Percentiles rank a stretch among this genome's conserved stretches.
Evolutionary conservation across 2,329 filamentous ascomycete species (phyloP).

Genomic region (Exophiala lecanii-corni): DNA sequence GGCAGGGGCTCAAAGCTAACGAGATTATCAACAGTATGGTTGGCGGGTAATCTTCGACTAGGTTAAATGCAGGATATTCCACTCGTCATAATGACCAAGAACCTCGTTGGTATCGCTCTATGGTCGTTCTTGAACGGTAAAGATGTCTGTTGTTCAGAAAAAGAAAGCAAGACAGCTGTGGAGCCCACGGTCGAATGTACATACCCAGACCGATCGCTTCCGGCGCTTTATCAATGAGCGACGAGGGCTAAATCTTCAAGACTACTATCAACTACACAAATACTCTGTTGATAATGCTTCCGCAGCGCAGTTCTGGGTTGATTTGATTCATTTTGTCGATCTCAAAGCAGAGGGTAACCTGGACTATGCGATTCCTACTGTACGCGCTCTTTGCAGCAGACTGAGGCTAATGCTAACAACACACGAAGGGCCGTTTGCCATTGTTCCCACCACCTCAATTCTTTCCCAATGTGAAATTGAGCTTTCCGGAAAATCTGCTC

Average conservation of each 20-base stretch:
- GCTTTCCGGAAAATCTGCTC: conserved; percentile 75
- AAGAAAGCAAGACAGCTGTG: no score
- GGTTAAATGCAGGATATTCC: no score
- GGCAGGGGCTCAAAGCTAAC: not conserved
- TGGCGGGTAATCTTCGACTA: no score
- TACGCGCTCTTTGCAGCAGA: not conserved
- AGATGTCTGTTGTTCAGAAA: no score
- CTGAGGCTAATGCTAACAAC: not conserved
- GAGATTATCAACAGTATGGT: no score
- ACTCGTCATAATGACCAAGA: no score
- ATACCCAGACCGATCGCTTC: conserved; percentile 2
- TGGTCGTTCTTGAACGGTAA: no score
- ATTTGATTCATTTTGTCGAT: conserved; percentile 1
- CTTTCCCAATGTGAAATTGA: conserved; percentile 68
- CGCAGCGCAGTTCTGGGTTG: conserved; percentile 5
- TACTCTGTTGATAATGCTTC: conserved; percentile 1
- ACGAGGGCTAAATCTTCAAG: not conserved
- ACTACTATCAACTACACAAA: conserved; percentile 3
- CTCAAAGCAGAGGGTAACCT: conserved; percentile 3
- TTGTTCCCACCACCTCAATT: conserved; percentile 1
- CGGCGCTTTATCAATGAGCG: not conserved
- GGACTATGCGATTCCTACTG: not conserved
- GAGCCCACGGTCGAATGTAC: no score
- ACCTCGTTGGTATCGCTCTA: no score
- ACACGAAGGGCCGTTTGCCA: not conserved